phyloP scores from a whole-genome alignment of 179 eudicot genomes.

The Amaranthus tricolor region DNA sequence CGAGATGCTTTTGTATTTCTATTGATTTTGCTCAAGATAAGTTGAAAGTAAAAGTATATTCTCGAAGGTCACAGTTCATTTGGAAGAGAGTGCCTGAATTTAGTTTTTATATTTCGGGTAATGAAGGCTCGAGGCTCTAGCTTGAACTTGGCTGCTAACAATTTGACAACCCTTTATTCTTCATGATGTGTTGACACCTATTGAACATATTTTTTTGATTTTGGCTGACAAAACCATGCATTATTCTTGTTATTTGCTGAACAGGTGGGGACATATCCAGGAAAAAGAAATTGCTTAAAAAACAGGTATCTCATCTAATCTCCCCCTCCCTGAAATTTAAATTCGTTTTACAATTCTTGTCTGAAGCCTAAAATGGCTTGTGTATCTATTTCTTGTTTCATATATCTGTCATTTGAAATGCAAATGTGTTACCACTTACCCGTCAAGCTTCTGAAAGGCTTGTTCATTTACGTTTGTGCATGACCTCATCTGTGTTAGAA shows the following conservation, averaged over 20 bases:
- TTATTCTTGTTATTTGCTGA: slow-evolving; percentile 3
- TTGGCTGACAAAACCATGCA: not conserved
- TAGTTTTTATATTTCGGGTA: too few species aligned
- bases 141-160: not conserved
- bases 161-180: not conserved
- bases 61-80: too few species aligned
- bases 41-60: too few species aligned
- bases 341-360: not conserved
- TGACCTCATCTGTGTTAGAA: too few species aligned
- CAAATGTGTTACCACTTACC: not conserved
- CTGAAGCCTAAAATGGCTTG: not conserved
- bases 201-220: not conserved
- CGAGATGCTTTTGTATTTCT: too few species aligned
- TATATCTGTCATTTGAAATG: not conserved
- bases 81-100: too few species aligned
- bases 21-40: too few species aligned
- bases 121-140: not conserved
- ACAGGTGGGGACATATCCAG: slow-evolving; percentile 93
- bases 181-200: not conserved
- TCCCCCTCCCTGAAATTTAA: not conserved
- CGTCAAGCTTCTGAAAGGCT: too few species aligned
- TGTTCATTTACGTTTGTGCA: too few species aligned
- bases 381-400: not conserved
- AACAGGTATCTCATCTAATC: slow-evolving; percentile 57
- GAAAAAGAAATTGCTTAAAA: slow-evolving; percentile 87